These are phyloP conservation scores for Neodidymelliopsis sp. DNA, from an alignment of 2,329 filamentous ascomycete species.

Conservation along the genomic window DNA sequence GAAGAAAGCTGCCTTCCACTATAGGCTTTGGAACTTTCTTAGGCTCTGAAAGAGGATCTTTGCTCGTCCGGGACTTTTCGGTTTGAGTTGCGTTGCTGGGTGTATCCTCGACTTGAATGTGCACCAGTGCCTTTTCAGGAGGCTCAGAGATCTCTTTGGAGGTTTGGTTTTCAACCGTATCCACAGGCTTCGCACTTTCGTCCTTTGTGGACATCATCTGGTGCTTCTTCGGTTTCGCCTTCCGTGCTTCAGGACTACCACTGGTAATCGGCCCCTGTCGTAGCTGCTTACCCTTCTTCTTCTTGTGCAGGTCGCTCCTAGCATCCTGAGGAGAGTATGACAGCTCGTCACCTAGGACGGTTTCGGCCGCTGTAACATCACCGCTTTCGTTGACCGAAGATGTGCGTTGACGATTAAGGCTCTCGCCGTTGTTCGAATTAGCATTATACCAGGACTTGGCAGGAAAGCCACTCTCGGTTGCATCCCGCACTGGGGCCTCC, in stretches of 20 bases:
- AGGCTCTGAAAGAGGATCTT: not conserved
- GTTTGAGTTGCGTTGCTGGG: not conserved
- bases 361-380: not conserved
- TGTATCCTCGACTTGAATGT: not conserved
- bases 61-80: not conserved
- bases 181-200: not conserved
- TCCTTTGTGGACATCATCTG: conserved; percentile 23
- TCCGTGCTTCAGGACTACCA: conserved; percentile 26
- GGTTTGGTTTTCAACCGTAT: no score
- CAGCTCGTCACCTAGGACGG: not conserved
- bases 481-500: not conserved
- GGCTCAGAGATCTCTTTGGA: not conserved
- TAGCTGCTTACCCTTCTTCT: conserved; percentile 16
- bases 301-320: conserved; percentile 41
- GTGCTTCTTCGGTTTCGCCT: conserved; percentile 26
- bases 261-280: conserved; percentile 1
- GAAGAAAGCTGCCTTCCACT: no score
- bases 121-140: not conserved
- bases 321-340: conserved; percentile 49
- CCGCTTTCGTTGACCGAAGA: conserved; percentile 2
- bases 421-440: conserved; percentile 1
- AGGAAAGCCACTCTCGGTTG: not conserved
- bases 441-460: conserved; percentile 6
- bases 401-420: conserved; percentile 1
- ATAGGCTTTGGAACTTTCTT: no score